Base-by-base conservation (phyloP, 306 rosid species). In the Quillaja saponaria region DNA sequence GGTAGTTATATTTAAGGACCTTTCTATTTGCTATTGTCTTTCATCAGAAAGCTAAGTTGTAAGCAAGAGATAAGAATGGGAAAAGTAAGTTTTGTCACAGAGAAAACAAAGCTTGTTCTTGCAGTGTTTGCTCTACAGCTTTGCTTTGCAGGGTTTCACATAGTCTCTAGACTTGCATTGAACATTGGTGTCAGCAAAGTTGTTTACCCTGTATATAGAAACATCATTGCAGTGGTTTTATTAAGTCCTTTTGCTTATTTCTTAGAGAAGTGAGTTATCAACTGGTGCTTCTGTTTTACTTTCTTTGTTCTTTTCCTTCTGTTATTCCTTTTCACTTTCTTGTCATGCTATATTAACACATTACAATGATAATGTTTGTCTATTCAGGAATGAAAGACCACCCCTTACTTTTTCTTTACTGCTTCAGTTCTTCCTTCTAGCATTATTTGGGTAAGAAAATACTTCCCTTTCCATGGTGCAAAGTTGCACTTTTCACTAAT, bases 131-230 rank as follows among this genome's bases (percentile, higher is more conserved):
- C 63, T 50, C 68, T 84, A 55, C 95, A 87, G 50, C 60, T 87
- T 19, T 77, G 88, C 73, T 87, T 71, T 87, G 82, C 95, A 63
- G 95, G 95, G 49, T 84, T 77, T 70, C 95, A 84, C 76, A 80
- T 87, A 61, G 95, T 87, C 25, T 84, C 90, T 19, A 74, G 90
- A 79, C 74, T 84, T 70, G 90, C 95, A 38, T 71, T 87, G 10
- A 84, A 84, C 73, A 87, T 87, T 44, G 95, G 95, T 40, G 84
- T 87, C 40, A 84, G 95, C 78, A 62, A 84, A 81, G 75, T 83
- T 20, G 90, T 83, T 16, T 86, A 71, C 39, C 82, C 95, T 1
- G 83, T 87, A 42, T 87, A 87, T 49, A 74, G 90, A 55, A 87
- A 87, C 50, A 56, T 76, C 44, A 79, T 87, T 40, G 95, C 95